Base-by-base conservation (phyloP, 768 basidiomycete species). In the Epithele typhae region DNA sequence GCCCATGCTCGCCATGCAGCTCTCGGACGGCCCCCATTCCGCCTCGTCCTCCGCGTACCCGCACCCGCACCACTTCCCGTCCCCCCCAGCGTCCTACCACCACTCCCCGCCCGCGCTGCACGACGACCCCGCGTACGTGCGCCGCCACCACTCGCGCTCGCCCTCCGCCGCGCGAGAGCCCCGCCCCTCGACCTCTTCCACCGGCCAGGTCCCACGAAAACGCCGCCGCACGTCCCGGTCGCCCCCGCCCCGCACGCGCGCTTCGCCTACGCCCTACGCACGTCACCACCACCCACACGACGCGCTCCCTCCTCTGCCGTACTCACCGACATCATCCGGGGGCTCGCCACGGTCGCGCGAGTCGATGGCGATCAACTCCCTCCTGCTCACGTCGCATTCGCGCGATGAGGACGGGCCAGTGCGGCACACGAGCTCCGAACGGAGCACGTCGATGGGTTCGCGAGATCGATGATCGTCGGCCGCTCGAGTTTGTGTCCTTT, bases 291-390 rank as follows among this genome's bases (percentile, higher is more conserved):
- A 65, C 30, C 63, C 65, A 58, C 73, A 59, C 55, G 74, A 82
- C 52, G n/a, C n/a, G n/a, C 70, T 82, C 11, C 82, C 85, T 2
- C 84, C 83, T 3, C 87, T 85, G 6, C 84, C 87, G 1, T 85
- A 84, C 59, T 84, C 82, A 21, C 84, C 84, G 14, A 78, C 82
- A 12, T 76, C 78, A 32, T 83, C 83, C 48, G 81, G 80, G 52
- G 82, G 77, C 56, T 87, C 85, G 1, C 84, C 85, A 36, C 77
- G 82, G 39, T 81, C 84, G 44, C 73, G 82, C 46, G 78, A 78
- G 14, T 82, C 83, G 30, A 90, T 90, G 87, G 81, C 84, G 36
- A 89, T 91, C 55, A 86, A 83, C 22, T 85, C 85, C 1, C 66
- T 91, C 24, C 49, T 91, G 22, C 73, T 88, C 19, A 78, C 82